These are phyloP conservation scores for Leucogyrophana mollusca DNA, from an alignment of 768 basidiomycete species.

Conservation along the genomic window DNA sequence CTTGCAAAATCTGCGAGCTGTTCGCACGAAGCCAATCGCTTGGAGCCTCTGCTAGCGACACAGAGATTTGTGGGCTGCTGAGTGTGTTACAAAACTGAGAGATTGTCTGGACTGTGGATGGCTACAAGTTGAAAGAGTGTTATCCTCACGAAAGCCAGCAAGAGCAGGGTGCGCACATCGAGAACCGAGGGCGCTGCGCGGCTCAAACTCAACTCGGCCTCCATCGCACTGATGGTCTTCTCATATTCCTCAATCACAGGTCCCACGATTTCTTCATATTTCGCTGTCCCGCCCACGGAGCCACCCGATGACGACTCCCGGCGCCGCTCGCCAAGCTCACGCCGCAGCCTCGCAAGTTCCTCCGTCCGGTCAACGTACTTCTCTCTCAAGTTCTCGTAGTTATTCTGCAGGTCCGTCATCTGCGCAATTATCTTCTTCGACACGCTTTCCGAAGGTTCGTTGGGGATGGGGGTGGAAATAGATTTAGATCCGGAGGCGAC, in stretches of 20 bases:
- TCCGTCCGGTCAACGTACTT: conserved; percentile 88
- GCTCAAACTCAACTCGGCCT: conserved; percentile 87
- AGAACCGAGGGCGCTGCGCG: no score
- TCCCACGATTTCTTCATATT: conserved; percentile 91
- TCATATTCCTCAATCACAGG: conserved; percentile 99
- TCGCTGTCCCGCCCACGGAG: conserved; percentile 64
- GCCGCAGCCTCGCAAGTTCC: conserved; percentile 77
- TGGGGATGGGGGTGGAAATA: conserved; percentile 16
- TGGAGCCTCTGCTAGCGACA: no score
- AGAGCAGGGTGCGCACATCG: no score
- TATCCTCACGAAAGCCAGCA: no score
- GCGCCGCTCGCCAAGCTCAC: conserved; percentile 76
- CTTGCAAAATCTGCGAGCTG: no score
- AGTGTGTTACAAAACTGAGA: no score
- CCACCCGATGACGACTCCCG: conserved; percentile 54
- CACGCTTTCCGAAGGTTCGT: conserved; percentile 53
- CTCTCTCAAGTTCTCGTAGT: conserved; percentile 79
- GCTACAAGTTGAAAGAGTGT: no score
- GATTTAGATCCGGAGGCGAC: conserved; percentile 24
- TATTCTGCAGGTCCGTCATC: conserved; percentile 81
- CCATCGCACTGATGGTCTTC: conserved; percentile 93
- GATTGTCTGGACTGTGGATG: no score
- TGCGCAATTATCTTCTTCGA: conserved; percentile 77
- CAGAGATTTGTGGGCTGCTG: no score
- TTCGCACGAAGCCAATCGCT: no score